Percentiles rank a stretch among this genome's conserved stretches.
Evolutionary conservation across 495 filamentous ascomycete species (phyloP).

Genomic region (Hypoxylon fragiforme): DNA sequence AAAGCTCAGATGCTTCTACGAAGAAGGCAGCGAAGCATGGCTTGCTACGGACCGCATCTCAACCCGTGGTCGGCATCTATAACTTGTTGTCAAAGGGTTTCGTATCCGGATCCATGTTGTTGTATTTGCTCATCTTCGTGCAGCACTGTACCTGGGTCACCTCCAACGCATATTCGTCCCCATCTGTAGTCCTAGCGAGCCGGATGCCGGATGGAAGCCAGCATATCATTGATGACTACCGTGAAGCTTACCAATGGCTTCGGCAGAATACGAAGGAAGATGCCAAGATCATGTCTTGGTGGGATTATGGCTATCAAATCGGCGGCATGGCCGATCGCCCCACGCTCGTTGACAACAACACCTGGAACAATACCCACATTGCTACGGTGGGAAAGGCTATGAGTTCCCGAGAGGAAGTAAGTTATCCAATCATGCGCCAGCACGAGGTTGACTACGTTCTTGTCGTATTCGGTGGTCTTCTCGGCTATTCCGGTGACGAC

Average conservation of each 20-base stretch:
- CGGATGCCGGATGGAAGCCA: constrained; percentile 91
- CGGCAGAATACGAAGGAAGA: constrained; percentile 93
- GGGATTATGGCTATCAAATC: constrained; percentile 99
- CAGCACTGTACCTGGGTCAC: constrained; percentile 99
- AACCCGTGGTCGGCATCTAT: constrained; percentile 82
- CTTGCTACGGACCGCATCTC: constrained; percentile 67
- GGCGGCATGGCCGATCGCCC: constrained; percentile 99
- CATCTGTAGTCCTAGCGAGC: constrained; percentile 94
- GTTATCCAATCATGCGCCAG: constrained; percentile 96
- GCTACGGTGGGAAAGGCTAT: constrained; percentile 99
- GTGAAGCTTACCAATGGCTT: constrained; percentile 99
- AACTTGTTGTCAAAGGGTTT: constrained; percentile 75
- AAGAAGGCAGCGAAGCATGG: constrained; percentile 58
- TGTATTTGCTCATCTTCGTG: constrained; percentile 91
- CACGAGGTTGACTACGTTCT: constrained; percentile 99
- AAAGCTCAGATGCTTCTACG: constrained; percentile 44
- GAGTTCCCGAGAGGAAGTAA: constrained; percentile 96
- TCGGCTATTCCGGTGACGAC: constrained; percentile 99
- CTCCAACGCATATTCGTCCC: constrained; percentile 97
- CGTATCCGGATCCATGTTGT: constrained; percentile 67
- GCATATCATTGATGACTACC: constrained; percentile 99
- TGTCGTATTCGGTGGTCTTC: constrained; percentile 92
- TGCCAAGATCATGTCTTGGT: constrained; percentile 99
- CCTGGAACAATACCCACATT: constrained; percentile 99
- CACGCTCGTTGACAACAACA: constrained; percentile 99